Evolutionary conservation across 352 stramenopile species (phyloP).

Genomic region (Globisporangium megalacanthum): DNA sequence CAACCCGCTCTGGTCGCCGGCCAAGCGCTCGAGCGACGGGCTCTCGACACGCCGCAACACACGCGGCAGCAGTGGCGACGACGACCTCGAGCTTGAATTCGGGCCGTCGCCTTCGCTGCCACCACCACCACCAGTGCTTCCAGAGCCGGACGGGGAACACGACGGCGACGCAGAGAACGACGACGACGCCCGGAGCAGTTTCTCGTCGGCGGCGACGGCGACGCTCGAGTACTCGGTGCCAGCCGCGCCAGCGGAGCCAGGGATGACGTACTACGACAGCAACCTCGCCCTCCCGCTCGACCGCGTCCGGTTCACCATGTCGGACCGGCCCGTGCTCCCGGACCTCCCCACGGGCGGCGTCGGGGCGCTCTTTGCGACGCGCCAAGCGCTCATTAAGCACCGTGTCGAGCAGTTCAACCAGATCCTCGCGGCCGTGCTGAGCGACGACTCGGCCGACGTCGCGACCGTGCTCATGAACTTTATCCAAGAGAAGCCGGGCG

Average conservation of each 20-base stretch:
- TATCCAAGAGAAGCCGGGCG: constrained; percentile 62
- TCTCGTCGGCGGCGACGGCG: constrained; percentile 1
- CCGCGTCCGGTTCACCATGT: constrained; percentile 42
- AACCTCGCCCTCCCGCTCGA: constrained; percentile 41
- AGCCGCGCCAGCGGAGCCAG: constrained; percentile 1
- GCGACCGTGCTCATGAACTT: constrained; percentile 66
- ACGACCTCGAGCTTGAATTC: background rate
- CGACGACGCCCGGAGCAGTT: background rate
- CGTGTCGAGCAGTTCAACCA: constrained; percentile 68
- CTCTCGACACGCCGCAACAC: constrained; percentile 13
- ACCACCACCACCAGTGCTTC: too few relatives aligned
- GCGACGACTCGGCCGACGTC: constrained; percentile 50
- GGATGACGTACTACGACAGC: constrained; percentile 35
- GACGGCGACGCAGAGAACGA: background rate
- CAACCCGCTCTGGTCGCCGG: constrained; percentile 49
- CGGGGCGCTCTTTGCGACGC: constrained; percentile 51
- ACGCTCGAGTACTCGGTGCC: constrained; percentile 11
- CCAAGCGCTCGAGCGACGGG: constrained; percentile 20
- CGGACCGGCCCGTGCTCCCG: constrained; percentile 45
- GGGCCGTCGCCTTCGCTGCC: too few relatives aligned
- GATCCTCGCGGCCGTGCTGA: constrained; percentile 64
- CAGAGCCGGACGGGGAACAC: background rate
- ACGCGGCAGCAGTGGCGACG: constrained; percentile 10
- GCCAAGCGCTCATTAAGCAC: constrained; percentile 52
- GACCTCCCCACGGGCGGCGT: constrained; percentile 51